Percentiles rank a stretch among this genome's conserved stretches.
phyloP scores from a whole-genome alignment of 2,329 filamentous ascomycete species.

The Dryadomyces quercivorus region DNA sequence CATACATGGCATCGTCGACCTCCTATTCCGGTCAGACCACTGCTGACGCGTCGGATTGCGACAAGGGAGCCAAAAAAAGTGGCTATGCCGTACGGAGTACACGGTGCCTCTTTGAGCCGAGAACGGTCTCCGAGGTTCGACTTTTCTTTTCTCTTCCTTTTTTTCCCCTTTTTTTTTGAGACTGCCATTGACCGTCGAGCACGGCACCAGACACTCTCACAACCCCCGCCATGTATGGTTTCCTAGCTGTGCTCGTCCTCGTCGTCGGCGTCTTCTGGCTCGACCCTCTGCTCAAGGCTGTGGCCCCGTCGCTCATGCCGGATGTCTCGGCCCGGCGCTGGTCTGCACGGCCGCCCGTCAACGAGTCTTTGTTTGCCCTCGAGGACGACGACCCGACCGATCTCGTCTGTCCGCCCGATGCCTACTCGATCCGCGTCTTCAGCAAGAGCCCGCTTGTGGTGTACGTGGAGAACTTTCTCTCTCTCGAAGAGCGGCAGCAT shows the following conservation, averaged over 20 bases:
- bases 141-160: neutral
- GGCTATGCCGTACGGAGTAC: no score
- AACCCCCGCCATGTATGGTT: slow-evolving; percentile 28
- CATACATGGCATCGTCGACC: no score
- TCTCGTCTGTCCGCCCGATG: slow-evolving; percentile 24
- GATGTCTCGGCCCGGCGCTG: slow-evolving; percentile 2
- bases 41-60: neutral
- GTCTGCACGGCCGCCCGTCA: slow-evolving; percentile 32
- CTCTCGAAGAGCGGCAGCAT: slow-evolving; percentile 29
- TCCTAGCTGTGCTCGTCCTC: slow-evolving; percentile 25
- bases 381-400: slow-evolving; percentile 17
- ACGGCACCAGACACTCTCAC: no score
- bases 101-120: neutral
- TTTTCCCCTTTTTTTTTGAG: neutral
- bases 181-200: neutral
- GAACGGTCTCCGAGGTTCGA: neutral
- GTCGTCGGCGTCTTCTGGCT: slow-evolving; percentile 30
- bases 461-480: slow-evolving; percentile 41
- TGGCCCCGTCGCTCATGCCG: slow-evolving; percentile 16
- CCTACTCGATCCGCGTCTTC: slow-evolving; percentile 34
- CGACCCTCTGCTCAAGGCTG: slow-evolving; percentile 26
- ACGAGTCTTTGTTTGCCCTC: slow-evolving; percentile 38
- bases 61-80: neutral
- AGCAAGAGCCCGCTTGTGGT: slow-evolving; percentile 38
- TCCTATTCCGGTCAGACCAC: neutral